Conservation (phyloP, 208 protist species). For the Balamuthia mandrillaris region DNA sequence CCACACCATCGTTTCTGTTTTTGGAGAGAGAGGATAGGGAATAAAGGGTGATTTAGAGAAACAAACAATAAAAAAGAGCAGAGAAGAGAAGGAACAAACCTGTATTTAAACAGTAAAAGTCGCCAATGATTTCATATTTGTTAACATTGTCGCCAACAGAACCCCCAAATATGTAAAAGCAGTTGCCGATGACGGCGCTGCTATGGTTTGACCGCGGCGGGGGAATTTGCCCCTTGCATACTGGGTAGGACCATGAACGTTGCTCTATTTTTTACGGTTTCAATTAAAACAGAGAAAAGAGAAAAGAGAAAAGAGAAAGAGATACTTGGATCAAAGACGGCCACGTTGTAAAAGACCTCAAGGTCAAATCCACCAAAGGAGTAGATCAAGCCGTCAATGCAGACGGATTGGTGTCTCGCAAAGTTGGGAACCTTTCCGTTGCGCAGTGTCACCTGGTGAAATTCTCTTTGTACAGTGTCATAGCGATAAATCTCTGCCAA, state of each 20-base stretch:
- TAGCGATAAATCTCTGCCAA: background rate
- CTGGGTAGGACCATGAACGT: constrained; percentile 2
- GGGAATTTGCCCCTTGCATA: background rate
- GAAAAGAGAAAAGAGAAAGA: background rate
- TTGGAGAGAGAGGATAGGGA: background rate
- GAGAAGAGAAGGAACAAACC: background rate
- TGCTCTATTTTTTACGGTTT: background rate
- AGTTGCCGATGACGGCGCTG: background rate
- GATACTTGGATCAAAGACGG: constrained; percentile 12
- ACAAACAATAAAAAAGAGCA: background rate
- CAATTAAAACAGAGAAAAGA: background rate
- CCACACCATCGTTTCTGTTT: constrained; percentile 1
- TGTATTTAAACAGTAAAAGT: constrained; percentile 28
- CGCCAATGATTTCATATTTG: constrained; percentile 6
- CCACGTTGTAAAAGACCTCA: constrained; percentile 1
- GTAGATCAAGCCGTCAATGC: background rate
- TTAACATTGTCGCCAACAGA: constrained; percentile 34
- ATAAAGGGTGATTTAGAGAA: background rate
- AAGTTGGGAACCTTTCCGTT: background rate
- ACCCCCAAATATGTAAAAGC: constrained; percentile 30
- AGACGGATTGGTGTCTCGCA: constrained; percentile 1
- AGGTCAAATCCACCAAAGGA: constrained; percentile 29
- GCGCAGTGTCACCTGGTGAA: background rate
- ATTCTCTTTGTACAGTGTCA: background rate
- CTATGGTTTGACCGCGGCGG: constrained; percentile 6